phyloP scores from a whole-genome alignment of 495 filamentous ascomycete species.

The Diplogelasinospora grovesii region DNA sequence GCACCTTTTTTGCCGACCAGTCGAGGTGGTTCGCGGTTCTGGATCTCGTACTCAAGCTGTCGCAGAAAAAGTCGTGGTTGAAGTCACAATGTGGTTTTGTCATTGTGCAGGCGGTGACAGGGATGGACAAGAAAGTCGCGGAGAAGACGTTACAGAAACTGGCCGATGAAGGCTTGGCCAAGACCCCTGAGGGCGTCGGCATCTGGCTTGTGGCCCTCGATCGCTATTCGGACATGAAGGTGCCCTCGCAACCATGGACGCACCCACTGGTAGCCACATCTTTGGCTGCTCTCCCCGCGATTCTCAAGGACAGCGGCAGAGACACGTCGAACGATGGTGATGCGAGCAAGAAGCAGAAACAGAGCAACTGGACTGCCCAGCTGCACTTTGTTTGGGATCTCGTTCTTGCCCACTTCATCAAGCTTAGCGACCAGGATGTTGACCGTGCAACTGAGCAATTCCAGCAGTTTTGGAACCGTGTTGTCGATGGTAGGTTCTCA shows the following conservation, averaged over 20 bases:
- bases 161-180: slow-evolving; percentile 54
- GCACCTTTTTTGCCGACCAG: slow-evolving; percentile 55
- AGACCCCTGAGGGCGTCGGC: slow-evolving; percentile 79
- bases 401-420: slow-evolving; percentile 50
- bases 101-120: slow-evolving; percentile 43
- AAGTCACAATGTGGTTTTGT: slow-evolving; percentile 80
- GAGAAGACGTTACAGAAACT: slow-evolving; percentile 57
- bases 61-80: slow-evolving; percentile 73
- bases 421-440: slow-evolving; percentile 21
- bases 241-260: slow-evolving; percentile 68
- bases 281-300: slow-evolving; percentile 55
- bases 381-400: slow-evolving; percentile 85
- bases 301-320: slow-evolving; percentile 69
- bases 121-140: slow-evolving; percentile 47
- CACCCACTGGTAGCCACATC: slow-evolving; percentile 64
- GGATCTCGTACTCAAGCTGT: slow-evolving; percentile 50
- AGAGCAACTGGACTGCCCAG: slow-evolving; percentile 67
- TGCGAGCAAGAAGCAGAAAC: slow-evolving; percentile 30
- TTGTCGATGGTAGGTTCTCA: slow-evolving; percentile 72
- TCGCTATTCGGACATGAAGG: slow-evolving; percentile 54
- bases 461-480: slow-evolving; percentile 77
- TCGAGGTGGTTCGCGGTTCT: slow-evolving; percentile 58
- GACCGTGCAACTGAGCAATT: slow-evolving; percentile 44
- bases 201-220: slow-evolving; percentile 71
- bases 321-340: slow-evolving; percentile 24